Conservation (phyloP, 169 alveolate genomes). For the Plasmodium vinckei region DNA sequence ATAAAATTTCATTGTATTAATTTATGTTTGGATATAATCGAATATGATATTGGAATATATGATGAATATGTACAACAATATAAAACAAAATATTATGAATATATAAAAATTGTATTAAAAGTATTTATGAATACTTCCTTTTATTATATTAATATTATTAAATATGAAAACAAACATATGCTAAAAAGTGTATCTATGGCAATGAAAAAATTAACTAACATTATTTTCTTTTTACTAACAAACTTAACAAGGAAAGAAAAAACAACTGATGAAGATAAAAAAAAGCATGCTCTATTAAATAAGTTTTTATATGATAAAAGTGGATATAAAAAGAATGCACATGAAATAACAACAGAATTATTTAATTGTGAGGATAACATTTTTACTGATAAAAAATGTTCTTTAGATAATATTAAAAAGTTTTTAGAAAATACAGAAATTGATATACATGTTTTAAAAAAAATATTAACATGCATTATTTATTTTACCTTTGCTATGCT, state of each 20-base stretch:
- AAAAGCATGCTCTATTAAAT: not conserved
- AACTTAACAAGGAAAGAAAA: conserved; percentile 45
- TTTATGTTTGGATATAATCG: conserved; percentile 56
- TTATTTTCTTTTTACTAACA: conserved; percentile 28
- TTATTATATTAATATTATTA: conserved; percentile 54
- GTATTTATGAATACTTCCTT: conserved; percentile 65
- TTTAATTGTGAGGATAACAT: not conserved
- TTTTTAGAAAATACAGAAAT: conserved; percentile 64
- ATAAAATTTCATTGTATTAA: conserved; percentile 71
- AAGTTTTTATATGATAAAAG: not conserved
- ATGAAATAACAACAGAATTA: not conserved
- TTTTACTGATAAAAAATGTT: not conserved
- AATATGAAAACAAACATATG: conserved; percentile 40
- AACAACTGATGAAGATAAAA: conserved; percentile 6
- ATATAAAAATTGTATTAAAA: conserved; percentile 46
- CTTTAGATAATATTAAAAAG: conserved; percentile 25
- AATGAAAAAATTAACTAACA: conserved; percentile 53
- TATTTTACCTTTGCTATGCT: conserved; percentile 72
- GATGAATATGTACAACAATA: conserved; percentile 68
- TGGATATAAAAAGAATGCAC: not conserved
- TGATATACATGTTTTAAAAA: conserved; percentile 51
- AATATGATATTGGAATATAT: conserved; percentile 67
- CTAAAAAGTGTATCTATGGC: conserved; percentile 70
- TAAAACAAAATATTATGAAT: conserved; percentile 58
- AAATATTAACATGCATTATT: conserved; percentile 53